These are phyloP conservation scores for Firmiana major DNA, from an alignment of 345 rosid genomes.

Conservation along the genomic window DNA sequence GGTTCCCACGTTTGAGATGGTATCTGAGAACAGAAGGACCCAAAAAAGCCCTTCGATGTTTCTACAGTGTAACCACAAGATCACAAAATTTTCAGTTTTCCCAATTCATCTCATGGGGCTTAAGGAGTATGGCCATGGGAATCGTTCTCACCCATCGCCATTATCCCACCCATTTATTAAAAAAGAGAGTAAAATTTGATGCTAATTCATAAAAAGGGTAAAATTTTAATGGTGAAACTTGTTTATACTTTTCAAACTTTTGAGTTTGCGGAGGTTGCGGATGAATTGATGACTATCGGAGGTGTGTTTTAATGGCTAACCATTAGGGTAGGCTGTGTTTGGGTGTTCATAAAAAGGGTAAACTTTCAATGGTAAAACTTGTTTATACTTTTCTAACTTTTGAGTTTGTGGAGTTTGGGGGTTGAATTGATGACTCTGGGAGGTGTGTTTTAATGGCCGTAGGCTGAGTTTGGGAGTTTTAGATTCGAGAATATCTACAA, in stretches of 20 bases:
- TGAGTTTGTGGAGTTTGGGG: background rate
- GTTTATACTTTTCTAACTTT: background rate
- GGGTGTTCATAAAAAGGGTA: background rate
- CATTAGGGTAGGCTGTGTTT: no score
- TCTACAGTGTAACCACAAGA: conserved; percentile 23
- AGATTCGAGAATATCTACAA: background rate
- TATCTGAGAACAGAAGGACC: conserved; percentile 27
- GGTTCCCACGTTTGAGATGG: conserved; percentile 38
- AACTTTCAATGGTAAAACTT: background rate
- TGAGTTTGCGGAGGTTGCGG: background rate
- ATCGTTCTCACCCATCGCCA: conserved; percentile 4
- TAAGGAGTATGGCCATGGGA: conserved; percentile 2
- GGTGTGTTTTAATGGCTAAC: no score
- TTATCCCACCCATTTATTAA: background rate
- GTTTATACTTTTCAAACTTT: background rate
- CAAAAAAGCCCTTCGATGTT: conserved; percentile 26
- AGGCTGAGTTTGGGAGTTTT: background rate
- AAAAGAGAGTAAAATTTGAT: no score
- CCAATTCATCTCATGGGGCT: conserved; percentile 5
- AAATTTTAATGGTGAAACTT: background rate
- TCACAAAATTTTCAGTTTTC: conserved; percentile 14
- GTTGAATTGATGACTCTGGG: background rate
- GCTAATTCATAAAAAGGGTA: background rate
- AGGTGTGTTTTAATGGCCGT: background rate
- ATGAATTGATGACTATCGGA: background rate